Base-by-base conservation (phyloP, 2,329 filamentous ascomycete species). In the Paracorniculantispora psalliotae region DNA sequence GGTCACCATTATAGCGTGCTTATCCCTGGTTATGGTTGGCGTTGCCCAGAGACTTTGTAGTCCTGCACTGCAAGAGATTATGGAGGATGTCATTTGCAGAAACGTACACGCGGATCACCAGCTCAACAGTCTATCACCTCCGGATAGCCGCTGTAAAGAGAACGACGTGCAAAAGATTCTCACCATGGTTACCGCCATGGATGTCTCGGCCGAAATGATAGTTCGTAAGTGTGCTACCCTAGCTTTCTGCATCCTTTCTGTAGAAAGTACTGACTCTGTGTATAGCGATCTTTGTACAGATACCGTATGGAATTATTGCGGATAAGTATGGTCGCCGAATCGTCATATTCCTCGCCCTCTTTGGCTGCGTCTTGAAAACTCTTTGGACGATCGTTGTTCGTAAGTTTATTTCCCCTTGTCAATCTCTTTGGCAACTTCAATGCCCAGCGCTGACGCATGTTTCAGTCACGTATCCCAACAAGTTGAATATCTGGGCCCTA, bases 31-130 rank as follows among this genome's bases (percentile, higher is more conserved):
- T 53, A 62, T 81, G 44, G 62, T 78, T 54, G 75, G 78, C 51
- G 69, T 79, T 13, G 76, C 74, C 61, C 65, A 73, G 12, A 71
- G 65, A 59, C 66, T 70, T 57, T 72, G 67, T 62, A 73, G 57
- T 21, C 73, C 80, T 3, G 79, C 82, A 0, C 66, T 70, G 47
- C 79, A 76, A 52, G 77, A 79, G 56, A 74, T 84, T 53, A 75
- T 80, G 63, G 82, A 86, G 66, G 73, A 76, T 54, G 75, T 83
- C 48, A 76, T 83, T 47, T 85, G 83, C 67, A 77, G 77, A 25
- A 65, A 73, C 17, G 73, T 78, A 61, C 80, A 78, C 62, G 75
- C 78, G 5, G 69, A 75, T 2, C 68, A 75, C 47, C 64, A 72
- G 25, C 67, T 75, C 0, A 63, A 63, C 33, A 64, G 62, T 48